Evolutionary conservation across 73 alveolate species (phyloP), one percentile per base, ranked within the genome.

Genomic region (Symbiodinium pilosum): DNA sequence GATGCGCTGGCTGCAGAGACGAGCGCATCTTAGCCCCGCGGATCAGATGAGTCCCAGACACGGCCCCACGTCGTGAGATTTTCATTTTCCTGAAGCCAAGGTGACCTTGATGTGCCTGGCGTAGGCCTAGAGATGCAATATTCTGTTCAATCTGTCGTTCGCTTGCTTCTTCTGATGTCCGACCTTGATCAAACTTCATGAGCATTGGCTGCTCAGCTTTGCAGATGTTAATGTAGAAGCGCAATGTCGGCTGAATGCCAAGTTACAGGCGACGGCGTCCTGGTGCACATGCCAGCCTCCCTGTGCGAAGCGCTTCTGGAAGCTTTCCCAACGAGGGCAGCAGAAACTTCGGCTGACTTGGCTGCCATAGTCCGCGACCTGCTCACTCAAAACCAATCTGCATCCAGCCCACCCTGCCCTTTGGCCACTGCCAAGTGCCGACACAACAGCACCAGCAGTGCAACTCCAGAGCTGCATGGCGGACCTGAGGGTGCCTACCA

Each of bases 401-500:
- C 77, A 26, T 16, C 81, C 0, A 28, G 81, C 14, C 21, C 59
- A 47, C 59, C 59, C 14, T 47, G 59, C 59, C 14, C 59, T 9
- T 6, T 9, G 59, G 14, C 21, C 14, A 14, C 14, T 64, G 81
- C 81, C 4, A 28, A 64, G 81, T 64, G 81, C 81, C 41, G 81
- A 20, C 14, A 47, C 59, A 47, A 47, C 21, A 6, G 59, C 21
- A 28, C 11, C 16, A 36, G 81, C 81, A 20, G 81, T 5, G 73
- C 73, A 3, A 38, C 40, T 6, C 94, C 94, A 14, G 94, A 86
- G 54, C 94, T 86, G 59, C 94, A 86, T 30, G 94, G 94, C 3
- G 94, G 94, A 18, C 94, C 84, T 20, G 94, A 86, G 38, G 94
- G 94, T 34, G 84, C 64, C 4, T 86, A 86, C 56, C 94, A 43